Percentiles rank a stretch among this genome's conserved stretches.
These are phyloP conservation scores for Primulina huaijiensis DNA, from an alignment of 257 asterid species.

Conservation along the genomic window DNA sequence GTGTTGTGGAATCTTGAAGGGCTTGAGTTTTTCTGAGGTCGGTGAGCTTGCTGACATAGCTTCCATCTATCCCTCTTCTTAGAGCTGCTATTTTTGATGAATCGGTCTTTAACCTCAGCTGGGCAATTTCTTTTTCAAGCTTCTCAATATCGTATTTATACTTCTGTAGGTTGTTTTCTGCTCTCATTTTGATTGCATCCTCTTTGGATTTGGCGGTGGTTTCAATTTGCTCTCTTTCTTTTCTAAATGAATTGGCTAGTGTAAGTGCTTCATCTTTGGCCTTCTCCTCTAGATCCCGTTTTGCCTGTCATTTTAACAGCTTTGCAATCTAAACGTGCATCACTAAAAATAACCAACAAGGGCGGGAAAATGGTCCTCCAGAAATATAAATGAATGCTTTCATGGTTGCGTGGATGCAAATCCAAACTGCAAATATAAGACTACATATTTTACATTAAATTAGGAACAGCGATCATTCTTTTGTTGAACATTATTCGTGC, in stretches of 20 bases:
- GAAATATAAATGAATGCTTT: neutral
- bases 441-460: neutral
- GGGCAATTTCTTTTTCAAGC: conserved; percentile 75
- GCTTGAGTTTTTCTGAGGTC: conserved; percentile 32
- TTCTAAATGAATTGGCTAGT: conserved; percentile 49
- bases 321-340: conserved; percentile 24
- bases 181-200: conserved; percentile 55
- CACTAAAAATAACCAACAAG: conserved; percentile 15
- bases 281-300: conserved; percentile 52
- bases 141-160: conserved; percentile 62
- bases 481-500: neutral
- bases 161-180: conserved; percentile 66
- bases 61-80: conserved; percentile 68
- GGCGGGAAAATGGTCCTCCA: neutral
- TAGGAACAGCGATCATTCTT: neutral
- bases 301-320: conserved; percentile 54
- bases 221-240: conserved; percentile 73
- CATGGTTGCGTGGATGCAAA: neutral
- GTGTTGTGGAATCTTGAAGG: conserved; percentile 34
- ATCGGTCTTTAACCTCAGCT: conserved; percentile 67
- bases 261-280: conserved; percentile 54
- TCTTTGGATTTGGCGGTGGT: conserved; percentile 67
- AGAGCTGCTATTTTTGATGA: conserved; percentile 84
- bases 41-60: conserved; percentile 56
- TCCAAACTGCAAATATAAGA: conserved; percentile 15